These are phyloP conservation scores for Phaeosphaeriaceae sp. DNA, from an alignment of 2,329 filamentous ascomycete genomes.

Conservation along the genomic window DNA sequence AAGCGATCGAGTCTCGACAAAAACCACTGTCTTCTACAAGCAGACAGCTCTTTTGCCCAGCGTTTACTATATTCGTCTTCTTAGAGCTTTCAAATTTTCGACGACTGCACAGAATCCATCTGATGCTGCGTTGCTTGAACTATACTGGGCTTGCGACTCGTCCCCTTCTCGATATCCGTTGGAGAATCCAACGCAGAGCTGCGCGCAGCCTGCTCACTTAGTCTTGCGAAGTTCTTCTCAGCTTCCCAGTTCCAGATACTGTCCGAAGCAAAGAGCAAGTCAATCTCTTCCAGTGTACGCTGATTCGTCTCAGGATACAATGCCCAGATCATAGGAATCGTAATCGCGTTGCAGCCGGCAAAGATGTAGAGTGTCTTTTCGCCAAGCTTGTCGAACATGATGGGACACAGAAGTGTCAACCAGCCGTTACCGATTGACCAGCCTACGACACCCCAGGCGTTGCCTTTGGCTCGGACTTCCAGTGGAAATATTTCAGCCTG, in stretches of 20 bases:
- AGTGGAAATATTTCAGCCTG: conserved; percentile 79
- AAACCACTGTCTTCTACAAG: no score
- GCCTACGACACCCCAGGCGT: conserved; percentile 77
- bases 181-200: neutral
- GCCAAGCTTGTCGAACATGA: conserved; percentile 65
- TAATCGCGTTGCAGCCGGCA: conserved; percentile 70
- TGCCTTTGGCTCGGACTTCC: conserved; percentile 75
- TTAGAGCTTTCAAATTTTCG: neutral
- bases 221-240: conserved; percentile 36
- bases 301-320: conserved; percentile 78
- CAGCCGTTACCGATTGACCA: conserved; percentile 80
- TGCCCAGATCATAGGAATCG: conserved; percentile 75
- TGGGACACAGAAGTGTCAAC: conserved; percentile 55
- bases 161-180: neutral
- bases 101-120: neutral
- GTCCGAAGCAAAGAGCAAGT: conserved; percentile 73
- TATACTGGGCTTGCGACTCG: conserved; percentile 1
- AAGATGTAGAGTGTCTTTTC: conserved; percentile 81
- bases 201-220: conserved; percentile 19
- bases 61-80: no score
- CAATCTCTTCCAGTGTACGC: conserved; percentile 78
- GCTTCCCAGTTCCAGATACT: conserved; percentile 71
- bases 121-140: neutral
- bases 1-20: no score
- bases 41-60: no score